Percentiles rank a stretch among this genome's conserved stretches.
These are phyloP conservation scores for Chamaenerion angustifolium DNA, from an alignment of 345 rosid genomes.

Conservation along the genomic window DNA sequence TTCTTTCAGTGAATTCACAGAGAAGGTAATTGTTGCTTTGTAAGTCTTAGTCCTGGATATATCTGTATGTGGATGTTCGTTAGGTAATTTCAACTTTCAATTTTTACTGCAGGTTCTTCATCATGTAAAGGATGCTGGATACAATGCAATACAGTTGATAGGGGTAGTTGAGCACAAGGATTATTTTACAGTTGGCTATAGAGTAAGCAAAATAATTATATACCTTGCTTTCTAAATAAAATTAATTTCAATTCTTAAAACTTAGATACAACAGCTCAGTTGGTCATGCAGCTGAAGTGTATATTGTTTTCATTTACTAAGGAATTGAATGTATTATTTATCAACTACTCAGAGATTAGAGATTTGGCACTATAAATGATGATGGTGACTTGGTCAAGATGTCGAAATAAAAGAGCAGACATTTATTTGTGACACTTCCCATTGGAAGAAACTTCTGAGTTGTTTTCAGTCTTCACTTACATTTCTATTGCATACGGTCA, in stretches of 20 bases:
- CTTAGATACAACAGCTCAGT: not conserved
- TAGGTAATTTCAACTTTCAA: constrained; percentile 4
- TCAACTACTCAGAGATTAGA: too few species aligned
- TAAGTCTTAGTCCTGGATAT: not conserved
- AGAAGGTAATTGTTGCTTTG: constrained; percentile 35
- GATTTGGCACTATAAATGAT: too few species aligned
- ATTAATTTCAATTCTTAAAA: not conserved
- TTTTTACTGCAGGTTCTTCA: constrained; percentile 59
- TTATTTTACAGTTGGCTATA: constrained; percentile 81
- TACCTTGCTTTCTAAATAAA: not conserved
- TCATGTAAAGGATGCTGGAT: constrained; percentile 80
- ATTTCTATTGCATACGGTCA: too few species aligned
- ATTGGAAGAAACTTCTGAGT: too few species aligned
- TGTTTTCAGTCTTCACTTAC: too few species aligned
- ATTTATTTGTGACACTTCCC: too few species aligned
- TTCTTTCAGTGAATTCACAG: constrained; percentile 60
- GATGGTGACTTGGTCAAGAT: too few species aligned
- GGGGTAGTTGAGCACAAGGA: constrained; percentile 94
- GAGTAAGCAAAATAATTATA: constrained; percentile 36
- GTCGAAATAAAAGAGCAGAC: too few species aligned
- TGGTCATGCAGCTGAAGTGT: too few species aligned
- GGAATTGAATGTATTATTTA: too few species aligned
- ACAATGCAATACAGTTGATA: constrained; percentile 84
- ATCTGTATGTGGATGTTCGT: not conserved
- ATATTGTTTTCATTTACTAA: too few species aligned